phyloP scores from a whole-genome alignment of 345 rosid genomes.

The Raphanus sativus region DNA sequence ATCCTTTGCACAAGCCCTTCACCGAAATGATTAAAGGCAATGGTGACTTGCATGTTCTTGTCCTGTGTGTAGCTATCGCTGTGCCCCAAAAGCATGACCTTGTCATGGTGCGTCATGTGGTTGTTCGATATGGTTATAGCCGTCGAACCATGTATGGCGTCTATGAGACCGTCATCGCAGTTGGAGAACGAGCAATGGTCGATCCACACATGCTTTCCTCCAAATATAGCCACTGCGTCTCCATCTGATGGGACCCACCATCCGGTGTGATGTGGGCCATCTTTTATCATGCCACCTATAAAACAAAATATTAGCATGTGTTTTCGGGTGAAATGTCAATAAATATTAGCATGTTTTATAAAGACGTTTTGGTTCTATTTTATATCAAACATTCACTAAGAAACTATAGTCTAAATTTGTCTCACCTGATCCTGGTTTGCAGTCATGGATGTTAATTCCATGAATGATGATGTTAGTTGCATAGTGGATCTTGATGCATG shows the following conservation, averaged over 20 bases:
- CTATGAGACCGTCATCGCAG: conserved; percentile 72
- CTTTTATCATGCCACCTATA: conserved; percentile 43
- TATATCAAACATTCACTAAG: not conserved
- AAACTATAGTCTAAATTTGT: not conserved
- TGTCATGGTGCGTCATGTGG: conserved; percentile 79
- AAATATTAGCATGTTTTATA: no score
- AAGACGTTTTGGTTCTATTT: not conserved
- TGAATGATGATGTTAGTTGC: conserved; percentile 71
- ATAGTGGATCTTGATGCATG: conserved; percentile 70
- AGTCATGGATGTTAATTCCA: conserved; percentile 72
- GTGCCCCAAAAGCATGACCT: conserved; percentile 80
- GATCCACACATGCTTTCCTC: conserved; percentile 61
- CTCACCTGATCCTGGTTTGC: conserved; percentile 46
- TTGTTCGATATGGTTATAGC: conserved; percentile 82
- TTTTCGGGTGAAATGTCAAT: no score
- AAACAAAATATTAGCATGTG: not conserved
- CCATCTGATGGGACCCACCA: conserved; percentile 62
- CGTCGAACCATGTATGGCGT: conserved; percentile 78
- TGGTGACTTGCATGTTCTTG: conserved; percentile 73
- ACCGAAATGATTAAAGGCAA: conserved; percentile 89
- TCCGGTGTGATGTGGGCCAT: conserved; percentile 65
- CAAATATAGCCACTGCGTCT: conserved; percentile 60
- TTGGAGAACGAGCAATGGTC: conserved; percentile 80
- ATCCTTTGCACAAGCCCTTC: conserved; percentile 87
- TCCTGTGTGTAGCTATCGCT: conserved; percentile 65